Evolutionary conservation across 352 stramenopile species (phyloP), one percentile per base, ranked within the genome.

Genomic region (Peronospora tabacina): DNA sequence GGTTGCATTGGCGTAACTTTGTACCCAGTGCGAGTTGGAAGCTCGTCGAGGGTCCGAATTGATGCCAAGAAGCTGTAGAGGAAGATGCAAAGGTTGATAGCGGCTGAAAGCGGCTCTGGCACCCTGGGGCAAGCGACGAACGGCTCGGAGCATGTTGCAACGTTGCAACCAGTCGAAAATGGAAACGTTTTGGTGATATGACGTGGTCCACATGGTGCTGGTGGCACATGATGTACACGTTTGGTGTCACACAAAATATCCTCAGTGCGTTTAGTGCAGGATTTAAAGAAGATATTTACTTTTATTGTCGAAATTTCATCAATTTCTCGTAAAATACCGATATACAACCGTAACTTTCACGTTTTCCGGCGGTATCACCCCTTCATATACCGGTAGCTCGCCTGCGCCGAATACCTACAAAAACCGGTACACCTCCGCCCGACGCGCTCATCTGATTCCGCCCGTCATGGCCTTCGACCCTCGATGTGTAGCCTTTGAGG

Each of bases 401-500:
- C 3, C 5, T 5, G 0, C 1, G 7, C 7, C 3, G 0, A 33
- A 36, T 36, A 36, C 30, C 30, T 4, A 16, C 4, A 2, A 36
- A 36, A 36, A 36, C 30, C 28, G 28, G 10, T 36, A 36, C 13
- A 16, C 0, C 5, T 6, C 1, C 30, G 1, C 15, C 10, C 30
- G 6, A 2, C 12, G 28, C 28, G 7, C 13, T 2, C 13, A 45
- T 34, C 46, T 52, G 35, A 52, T 51, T 44, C 37, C 44, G n/a
- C 19, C n/a, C 9, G 15, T 15, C 2, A 70, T 70, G 65, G 43
- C 44, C 29, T 57, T 74, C 29, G 65, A 68, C 44, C 60, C 65
- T 30, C 61, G 57, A 35, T 64, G 47, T 24, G 66, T 73, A 48
- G 63, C 61, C 36, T 72, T 63, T 29, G 62, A 78, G 24, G 76